phyloP scores from a whole-genome alignment of 2,329 filamentous ascomycete species.

The Cercospora janseana region DNA sequence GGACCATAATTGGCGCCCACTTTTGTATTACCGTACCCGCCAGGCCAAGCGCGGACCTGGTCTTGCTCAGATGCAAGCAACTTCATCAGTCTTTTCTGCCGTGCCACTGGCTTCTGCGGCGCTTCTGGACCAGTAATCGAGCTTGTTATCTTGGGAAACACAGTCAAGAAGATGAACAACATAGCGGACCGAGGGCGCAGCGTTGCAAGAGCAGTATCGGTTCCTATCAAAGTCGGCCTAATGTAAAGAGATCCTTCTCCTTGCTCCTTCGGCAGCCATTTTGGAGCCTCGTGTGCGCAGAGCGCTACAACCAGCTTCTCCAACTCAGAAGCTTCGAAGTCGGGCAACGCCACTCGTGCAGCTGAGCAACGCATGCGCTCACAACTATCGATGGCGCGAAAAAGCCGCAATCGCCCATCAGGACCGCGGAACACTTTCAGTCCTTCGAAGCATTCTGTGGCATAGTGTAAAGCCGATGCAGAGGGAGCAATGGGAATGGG shows the following conservation, averaged over 20 bases:
- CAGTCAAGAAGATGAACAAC: conserved; percentile 69
- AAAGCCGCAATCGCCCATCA: conserved; percentile 70
- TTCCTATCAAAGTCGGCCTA: conserved; percentile 69
- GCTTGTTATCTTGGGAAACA: conserved; percentile 41
- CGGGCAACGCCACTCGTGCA: conserved; percentile 67
- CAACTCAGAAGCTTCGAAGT: conserved; percentile 67
- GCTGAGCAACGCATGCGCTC: conserved; percentile 58
- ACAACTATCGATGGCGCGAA: conserved; percentile 71
- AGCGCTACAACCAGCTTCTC: conserved; percentile 70
- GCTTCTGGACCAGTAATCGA: conserved; percentile 27
- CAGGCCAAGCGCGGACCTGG: conserved; percentile 84
- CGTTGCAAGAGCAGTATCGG: conserved; percentile 74
- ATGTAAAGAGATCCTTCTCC: conserved; percentile 75
- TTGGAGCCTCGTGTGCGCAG: conserved; percentile 67
- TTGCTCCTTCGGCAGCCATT: conserved; percentile 71
- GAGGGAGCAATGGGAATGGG: conserved; percentile 75
- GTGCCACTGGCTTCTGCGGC: conserved; percentile 18
- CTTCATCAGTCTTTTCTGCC: conserved; percentile 51
- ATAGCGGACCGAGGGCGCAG: conserved; percentile 75
- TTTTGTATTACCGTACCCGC: conserved; percentile 86
- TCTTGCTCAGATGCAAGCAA: conserved; percentile 75
- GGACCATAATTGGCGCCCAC: conserved; percentile 90
- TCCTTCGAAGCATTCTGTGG: conserved; percentile 86
- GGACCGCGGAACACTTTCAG: conserved; percentile 67
- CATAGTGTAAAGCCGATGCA: conserved; percentile 78